Evolutionary conservation across 176 grass and related monocot genomes (phyloP).

Genomic region (Phragmites australis): DNA sequence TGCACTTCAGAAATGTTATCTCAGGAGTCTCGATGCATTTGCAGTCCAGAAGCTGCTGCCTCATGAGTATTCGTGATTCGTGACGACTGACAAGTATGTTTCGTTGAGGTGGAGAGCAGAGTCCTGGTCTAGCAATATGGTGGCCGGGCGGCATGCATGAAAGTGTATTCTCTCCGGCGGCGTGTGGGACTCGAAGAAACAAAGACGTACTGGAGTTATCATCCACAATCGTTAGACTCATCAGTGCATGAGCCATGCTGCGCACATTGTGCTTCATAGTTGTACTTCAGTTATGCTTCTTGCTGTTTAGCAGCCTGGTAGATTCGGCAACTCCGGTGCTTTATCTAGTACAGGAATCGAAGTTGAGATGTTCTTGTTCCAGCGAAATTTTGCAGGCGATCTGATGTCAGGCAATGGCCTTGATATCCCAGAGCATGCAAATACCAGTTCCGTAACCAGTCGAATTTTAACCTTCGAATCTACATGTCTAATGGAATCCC

Average conservation of each 20-base stretch:
- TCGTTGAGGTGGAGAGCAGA: not conserved
- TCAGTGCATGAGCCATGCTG: not conserved
- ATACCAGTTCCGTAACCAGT: not conserved
- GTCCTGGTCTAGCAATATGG: not conserved
- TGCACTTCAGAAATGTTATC: too few relatives aligned
- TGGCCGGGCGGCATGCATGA: not conserved
- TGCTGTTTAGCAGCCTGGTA: not conserved
- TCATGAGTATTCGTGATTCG: not conserved
- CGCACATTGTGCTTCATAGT: not conserved
- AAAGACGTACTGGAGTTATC: not conserved
- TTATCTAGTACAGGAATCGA: not conserved
- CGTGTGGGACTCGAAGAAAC: not conserved
- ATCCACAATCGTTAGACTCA: not conserved
- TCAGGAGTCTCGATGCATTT: too few relatives aligned
- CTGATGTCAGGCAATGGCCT: not conserved
- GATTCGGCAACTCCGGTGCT: not conserved
- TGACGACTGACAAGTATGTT: not conserved
- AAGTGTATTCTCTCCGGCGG: not conserved
- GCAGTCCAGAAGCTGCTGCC: too few relatives aligned
- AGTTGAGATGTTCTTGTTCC: not conserved
- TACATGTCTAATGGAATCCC: not conserved
- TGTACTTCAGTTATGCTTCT: not conserved
- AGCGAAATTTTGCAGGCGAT: not conserved
- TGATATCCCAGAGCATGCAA: not conserved
- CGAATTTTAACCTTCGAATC: not conserved